Evolutionary conservation across 2,329 filamentous ascomycete genomes (phyloP), one percentile per base, ranked within the genome.

Genomic region (Trichoderma aggressivum): DNA sequence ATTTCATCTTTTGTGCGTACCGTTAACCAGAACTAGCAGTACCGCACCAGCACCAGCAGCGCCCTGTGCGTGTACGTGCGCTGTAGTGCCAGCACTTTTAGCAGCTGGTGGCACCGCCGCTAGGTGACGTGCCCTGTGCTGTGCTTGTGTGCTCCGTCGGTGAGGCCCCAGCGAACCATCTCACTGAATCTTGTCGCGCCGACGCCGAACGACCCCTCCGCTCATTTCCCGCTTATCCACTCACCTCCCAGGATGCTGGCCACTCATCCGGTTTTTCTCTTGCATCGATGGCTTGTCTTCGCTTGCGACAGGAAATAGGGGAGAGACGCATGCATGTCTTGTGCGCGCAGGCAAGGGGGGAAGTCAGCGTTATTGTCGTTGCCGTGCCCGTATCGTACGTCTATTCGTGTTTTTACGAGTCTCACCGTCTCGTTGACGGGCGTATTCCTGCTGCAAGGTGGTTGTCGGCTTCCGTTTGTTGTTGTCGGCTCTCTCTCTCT

Each of bases 151-250:
- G 65, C 65, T 68, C 55, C 65, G 53, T 68, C 65, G 65, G 65
- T 60, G 53, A 50, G 43, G 43, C 43, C 18, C 26, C 30, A 67
- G 53, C 64, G 53, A 59, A 59, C 64, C 64, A 67, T 32, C 21
- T 60, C 36, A 21, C 55, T 60, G 36, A 60, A 21, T 30, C 53
- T 28, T 39, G 63, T 56, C 63, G 50, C 63, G 63, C 55, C 65
- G 53, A 68, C 65, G 24, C 65, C 65, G 55, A 32, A 28, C 5
- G 47, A 47, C 70, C 71, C 66, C 73, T 70, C 68, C 59, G 74
- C 68, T 64, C 73, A 74, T 74, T 74, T 74, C 74, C 73, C 73
- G 39, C 5, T 6, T 61, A 60, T 53, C 71, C 71, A 74, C 74
- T 72, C 43, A 50, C 18, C 71, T 28, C 43, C 59, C 68, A 24